Percentiles rank a stretch among this genome's conserved stretches.
These are phyloP conservation scores for Diutina pseudorugosa DNA, from an alignment of 1,139 yeast species.

Conservation along the genomic window DNA sequence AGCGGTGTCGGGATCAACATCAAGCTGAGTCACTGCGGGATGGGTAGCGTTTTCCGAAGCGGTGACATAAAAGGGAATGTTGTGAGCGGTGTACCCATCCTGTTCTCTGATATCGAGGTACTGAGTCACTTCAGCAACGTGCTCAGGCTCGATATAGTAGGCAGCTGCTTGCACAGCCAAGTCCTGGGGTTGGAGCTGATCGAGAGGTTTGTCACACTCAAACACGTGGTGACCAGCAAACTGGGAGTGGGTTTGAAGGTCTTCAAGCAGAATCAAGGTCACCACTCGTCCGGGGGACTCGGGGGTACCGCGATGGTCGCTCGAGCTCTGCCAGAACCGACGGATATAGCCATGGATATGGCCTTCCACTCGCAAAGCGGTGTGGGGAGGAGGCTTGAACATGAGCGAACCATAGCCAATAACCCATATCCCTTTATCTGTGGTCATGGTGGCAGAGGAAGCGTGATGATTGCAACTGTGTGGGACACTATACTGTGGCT, in stretches of 20 bases:
- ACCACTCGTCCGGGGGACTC: conserved; percentile 80
- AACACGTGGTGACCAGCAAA: conserved; percentile 35
- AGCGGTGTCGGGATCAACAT: conserved; percentile 7
- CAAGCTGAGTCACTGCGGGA: conserved; percentile 10
- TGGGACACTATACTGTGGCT: not conserved
- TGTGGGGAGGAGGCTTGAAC: conserved; percentile 82
- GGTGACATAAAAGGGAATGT: conserved; percentile 48
- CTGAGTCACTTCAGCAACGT: conserved; percentile 47
- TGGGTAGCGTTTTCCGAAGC: not conserved
- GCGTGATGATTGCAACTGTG: not conserved
- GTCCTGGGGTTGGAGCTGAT: conserved; percentile 26
- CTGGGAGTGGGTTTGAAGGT: conserved; percentile 28
- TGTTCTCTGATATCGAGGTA: conserved; percentile 77
- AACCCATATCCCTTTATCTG: conserved; percentile 37
- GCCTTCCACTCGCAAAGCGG: conserved; percentile 54
- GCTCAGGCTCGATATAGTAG: conserved; percentile 60
- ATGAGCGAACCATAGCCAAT: conserved; percentile 87
- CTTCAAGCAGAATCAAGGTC: conserved; percentile 52
- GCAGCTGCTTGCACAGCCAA: conserved; percentile 72
- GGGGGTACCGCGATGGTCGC: conserved; percentile 86
- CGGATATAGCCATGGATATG: conserved; percentile 65
- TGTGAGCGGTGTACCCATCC: conserved; percentile 70
- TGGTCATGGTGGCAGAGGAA: not conserved
- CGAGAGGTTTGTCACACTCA: conserved; percentile 18
- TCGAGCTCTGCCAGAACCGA: conserved; percentile 84